These are phyloP conservation scores for Lentinula sp. DNA, from an alignment of 768 basidiomycete genomes.

Conservation along the genomic window DNA sequence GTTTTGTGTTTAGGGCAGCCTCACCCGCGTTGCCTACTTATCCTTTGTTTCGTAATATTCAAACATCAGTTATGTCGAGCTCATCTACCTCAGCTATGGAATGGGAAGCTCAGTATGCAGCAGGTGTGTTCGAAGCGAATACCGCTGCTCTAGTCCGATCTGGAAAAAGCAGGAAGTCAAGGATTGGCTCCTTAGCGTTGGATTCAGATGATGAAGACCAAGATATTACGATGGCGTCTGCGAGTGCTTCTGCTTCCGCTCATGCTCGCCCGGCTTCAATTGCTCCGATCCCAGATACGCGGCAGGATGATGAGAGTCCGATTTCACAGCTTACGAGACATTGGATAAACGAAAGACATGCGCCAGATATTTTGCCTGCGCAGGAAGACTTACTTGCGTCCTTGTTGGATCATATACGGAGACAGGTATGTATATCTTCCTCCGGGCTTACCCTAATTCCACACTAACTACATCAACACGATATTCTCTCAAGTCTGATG, in stretches of 20 bases:
- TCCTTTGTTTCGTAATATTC: neutral
- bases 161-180: neutral
- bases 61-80: neutral
- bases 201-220: constrained; percentile 1
- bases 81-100: neutral
- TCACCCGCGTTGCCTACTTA: neutral
- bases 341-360: constrained; percentile 83
- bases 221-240: constrained; percentile 2
- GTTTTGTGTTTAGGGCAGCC: neutral
- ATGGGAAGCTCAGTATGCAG: constrained; percentile 1
- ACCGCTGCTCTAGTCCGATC: neutral
- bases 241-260: neutral
- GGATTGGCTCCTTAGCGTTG: neutral
- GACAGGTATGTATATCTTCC: constrained; percentile 55
- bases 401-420: constrained; percentile 70
- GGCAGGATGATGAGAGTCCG: constrained; percentile 40
- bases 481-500: constrained; percentile 51
- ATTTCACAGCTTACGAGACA: constrained; percentile 69
- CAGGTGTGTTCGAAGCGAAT: neutral
- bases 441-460: constrained; percentile 2
- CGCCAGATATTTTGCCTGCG: constrained; percentile 72
- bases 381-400: constrained; percentile 63
- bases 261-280: neutral
- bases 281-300: neutral
- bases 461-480: neutral